A percentile compares a stretch with the other conserved stretches of the same genome.
phyloP scores from a whole-genome alignment of 164 flowering plant species.

The Saururus chinensis region DNA sequence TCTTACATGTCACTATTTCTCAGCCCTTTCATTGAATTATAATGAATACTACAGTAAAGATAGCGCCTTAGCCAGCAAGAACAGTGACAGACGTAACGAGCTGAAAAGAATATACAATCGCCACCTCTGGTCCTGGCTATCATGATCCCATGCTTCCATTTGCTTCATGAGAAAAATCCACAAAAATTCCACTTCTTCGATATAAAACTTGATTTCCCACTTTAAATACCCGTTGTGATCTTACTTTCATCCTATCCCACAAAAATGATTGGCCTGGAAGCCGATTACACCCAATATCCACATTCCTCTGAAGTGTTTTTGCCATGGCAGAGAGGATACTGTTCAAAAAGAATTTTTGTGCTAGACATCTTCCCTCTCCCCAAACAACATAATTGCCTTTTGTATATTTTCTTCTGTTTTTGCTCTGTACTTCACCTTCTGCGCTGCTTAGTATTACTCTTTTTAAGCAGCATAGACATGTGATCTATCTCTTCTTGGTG shows the following conservation, averaged over 20 bases:
- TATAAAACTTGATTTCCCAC: not conserved
- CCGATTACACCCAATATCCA: too few species aligned
- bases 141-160: not conserved
- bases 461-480: constrained; percentile 3
- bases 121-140: not conserved
- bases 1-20: too few species aligned
- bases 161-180: too few species aligned
- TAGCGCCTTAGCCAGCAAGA: not conserved
- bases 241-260: too few species aligned
- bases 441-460: constrained; percentile 3
- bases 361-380: too few species aligned
- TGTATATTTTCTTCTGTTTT: not conserved
- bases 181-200: not conserved
- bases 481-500: constrained; percentile 1
- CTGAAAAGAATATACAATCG: not conserved
- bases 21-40: not conserved
- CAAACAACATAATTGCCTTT: not conserved
- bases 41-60: not conserved
- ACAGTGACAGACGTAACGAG: too few species aligned
- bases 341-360: not conserved
- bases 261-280: too few species aligned
- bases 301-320: not conserved
- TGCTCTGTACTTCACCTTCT: not conserved
- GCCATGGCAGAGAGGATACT: not conserved
- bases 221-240: not conserved